Evolutionary conservation across 164 flowering plant species (phyloP), one percentile per base, ranked within the genome.

Genomic region (Berberis vulgaris): DNA sequence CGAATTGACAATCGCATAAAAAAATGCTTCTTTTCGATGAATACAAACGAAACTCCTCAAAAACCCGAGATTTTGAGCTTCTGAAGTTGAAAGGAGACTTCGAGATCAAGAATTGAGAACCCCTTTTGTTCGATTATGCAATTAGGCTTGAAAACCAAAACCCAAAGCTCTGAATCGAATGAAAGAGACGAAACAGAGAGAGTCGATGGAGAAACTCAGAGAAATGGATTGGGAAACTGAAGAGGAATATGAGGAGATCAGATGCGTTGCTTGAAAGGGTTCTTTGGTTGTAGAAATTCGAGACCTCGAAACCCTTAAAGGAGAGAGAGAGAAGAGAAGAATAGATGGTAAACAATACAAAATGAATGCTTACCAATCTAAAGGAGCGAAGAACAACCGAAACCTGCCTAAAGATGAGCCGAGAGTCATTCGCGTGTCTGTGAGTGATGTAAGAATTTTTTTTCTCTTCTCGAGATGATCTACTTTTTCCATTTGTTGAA

Each of bases 261-360:
- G 50, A 47, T 47, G 7, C 50, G 50, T 26, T 26, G 10, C 10
- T 47, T 2, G 9, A 47, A 47, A 47, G 50, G 50, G 2, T 47
- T 47, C 10, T 11, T 47, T 11, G 7, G 50, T 2, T 47, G 38
- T 1, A 11, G n/a, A 54, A 26, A 54, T 54, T 54, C 57, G n/a
- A 54, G 57, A 54, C 57, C 57, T 54, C 57, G 57, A 54, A 54
- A 54, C 57, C 57, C 57, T 54, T n/a, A 54, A 1, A 5, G 10
- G 50, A 47, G 50, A 47, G 50, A 47, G 50, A 47, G 50, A 47
- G 26, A n/a, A n/a, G 26, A 26, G 26, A 26, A 26, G 26, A 26
- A 26, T 26, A 26, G 26, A 26, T 26, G 26, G 26, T 26, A 26
- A 26, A 26, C 26, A 26, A 26, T 26, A 26, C 26, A 26, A 26